Conservation (phyloP, 2,329 filamentous ascomycete genomes). For the Calonectria naviculata region DNA sequence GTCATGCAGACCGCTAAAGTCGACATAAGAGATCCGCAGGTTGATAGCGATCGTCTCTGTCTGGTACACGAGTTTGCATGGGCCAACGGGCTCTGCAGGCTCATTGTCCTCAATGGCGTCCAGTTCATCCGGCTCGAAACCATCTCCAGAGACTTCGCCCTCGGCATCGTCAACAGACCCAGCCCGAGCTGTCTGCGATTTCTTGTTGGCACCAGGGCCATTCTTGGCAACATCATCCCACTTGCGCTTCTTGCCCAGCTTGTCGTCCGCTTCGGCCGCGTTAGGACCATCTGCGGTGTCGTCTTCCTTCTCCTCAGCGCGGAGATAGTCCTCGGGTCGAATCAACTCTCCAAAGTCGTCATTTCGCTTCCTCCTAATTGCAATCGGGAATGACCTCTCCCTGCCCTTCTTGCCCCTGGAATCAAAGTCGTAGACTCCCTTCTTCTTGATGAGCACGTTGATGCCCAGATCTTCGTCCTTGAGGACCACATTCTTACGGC, state of each 20-base stretch:
- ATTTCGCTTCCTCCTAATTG: constrained; percentile 79
- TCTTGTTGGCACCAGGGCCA: constrained; percentile 64
- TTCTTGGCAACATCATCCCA: constrained; percentile 78
- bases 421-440: constrained; percentile 93
- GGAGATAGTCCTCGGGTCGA: constrained; percentile 90
- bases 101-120: constrained; percentile 69
- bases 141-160: constrained; percentile 48
- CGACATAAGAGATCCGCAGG: constrained; percentile 85
- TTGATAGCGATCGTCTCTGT: constrained; percentile 74
- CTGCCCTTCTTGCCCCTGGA: constrained; percentile 91
- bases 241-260: constrained; percentile 90
- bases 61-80: constrained; percentile 78
- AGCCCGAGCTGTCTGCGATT: constrained; percentile 60
- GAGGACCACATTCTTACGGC: constrained; percentile 85
- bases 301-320: constrained; percentile 89
- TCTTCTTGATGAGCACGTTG: constrained; percentile 88
- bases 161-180: constrained; percentile 58
- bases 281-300: constrained; percentile 67
- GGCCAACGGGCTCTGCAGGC: constrained; percentile 66
- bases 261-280: constrained; percentile 62
- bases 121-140: constrained; percentile 63
- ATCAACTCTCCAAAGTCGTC: constrained; percentile 97
- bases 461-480: constrained; percentile 93
- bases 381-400: constrained; percentile 91
- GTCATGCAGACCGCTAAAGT: constrained; percentile 93